Evolutionary conservation across 1,284 basidiomycete species (phyloP).

Genomic region (Entoloma clypeatum): DNA sequence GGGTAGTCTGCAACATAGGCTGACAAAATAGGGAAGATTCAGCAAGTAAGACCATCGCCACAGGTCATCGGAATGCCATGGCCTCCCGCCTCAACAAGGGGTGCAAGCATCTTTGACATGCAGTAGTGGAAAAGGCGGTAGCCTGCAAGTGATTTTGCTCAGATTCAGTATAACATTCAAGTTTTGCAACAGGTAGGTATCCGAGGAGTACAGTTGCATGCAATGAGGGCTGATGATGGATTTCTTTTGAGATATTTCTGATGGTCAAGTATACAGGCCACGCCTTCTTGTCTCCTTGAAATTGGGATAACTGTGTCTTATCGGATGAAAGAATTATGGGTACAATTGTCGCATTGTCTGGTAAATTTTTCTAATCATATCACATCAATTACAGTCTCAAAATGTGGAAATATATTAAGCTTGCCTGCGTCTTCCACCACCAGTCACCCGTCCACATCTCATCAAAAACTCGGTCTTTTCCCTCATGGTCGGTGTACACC

Average conservation of each 20-base stretch:
- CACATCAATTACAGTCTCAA: too few species aligned
- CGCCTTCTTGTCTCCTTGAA: slow-evolving; percentile 17
- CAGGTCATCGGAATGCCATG: slow-evolving; percentile 2
- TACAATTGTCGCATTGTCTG: slow-evolving; percentile 8
- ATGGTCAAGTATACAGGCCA: slow-evolving; percentile 17
- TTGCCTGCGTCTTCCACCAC: too few species aligned
- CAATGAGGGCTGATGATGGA: slow-evolving; percentile 7
- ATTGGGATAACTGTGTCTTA: slow-evolving; percentile 18
- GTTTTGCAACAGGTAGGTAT: slow-evolving; percentile 9
- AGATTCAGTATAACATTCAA: slow-evolving; percentile 5
- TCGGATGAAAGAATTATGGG: slow-evolving; percentile 19
- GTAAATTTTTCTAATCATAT: slow-evolving; percentile 10
- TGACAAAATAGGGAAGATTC: background rate
- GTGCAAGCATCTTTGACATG: slow-evolving; percentile 8
- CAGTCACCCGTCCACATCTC: too few species aligned
- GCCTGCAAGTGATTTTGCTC: slow-evolving; percentile 5
- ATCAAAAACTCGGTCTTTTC: too few species aligned
- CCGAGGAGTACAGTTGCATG: too few species aligned
- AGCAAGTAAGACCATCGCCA: too few species aligned
- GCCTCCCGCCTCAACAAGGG: slow-evolving; percentile 6
- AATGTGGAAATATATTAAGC: too few species aligned
- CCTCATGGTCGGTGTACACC: too few species aligned
- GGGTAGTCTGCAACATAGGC: slow-evolving; percentile 3
- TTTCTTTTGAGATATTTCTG: slow-evolving; percentile 14
- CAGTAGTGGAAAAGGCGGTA: slow-evolving; percentile 13